Evolutionary conservation across 2,329 filamentous ascomycete genomes (phyloP).

Genomic region (Fusarium multiceps): DNA sequence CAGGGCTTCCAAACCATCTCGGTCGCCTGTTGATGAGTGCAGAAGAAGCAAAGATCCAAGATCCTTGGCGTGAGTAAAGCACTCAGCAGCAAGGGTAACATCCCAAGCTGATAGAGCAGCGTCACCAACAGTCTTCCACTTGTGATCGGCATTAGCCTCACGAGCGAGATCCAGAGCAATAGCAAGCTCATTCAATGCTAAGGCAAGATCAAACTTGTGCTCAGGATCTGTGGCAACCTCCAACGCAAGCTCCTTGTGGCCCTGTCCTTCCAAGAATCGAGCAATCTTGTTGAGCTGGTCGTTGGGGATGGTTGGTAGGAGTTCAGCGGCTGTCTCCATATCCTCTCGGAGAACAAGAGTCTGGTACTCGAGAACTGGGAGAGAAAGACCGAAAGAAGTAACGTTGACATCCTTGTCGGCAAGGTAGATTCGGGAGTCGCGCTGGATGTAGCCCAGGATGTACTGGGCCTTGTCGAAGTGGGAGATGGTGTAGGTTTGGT

Average conservation of each 20-base stretch:
- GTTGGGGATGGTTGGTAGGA: constrained; percentile 84
- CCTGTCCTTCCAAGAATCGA: constrained; percentile 95
- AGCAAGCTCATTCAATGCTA: constrained; percentile 83
- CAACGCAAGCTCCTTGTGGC: constrained; percentile 93
- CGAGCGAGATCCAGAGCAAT: constrained; percentile 87
- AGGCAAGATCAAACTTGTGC: constrained; percentile 94
- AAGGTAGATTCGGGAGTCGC: constrained; percentile 94
- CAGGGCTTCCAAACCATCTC: constrained; percentile 76
- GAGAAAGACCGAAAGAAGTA: constrained; percentile 88
- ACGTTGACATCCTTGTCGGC: constrained; percentile 95
- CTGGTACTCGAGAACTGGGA: constrained; percentile 96
- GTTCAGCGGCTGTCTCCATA: constrained; percentile 88
- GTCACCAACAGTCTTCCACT: constrained; percentile 98
- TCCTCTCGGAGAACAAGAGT: constrained; percentile 94
- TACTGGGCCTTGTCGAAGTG: constrained; percentile 98
- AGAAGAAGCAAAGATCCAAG: constrained; percentile 88
- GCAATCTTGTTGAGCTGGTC: constrained; percentile 99
- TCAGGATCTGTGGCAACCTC: constrained; percentile 95
- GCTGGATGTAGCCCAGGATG: constrained; percentile 91
- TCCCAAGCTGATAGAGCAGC: constrained; percentile 90
- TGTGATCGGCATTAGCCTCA: constrained; percentile 89
- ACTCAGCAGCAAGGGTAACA: constrained; percentile 87
- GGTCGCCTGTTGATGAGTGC: constrained; percentile 86
- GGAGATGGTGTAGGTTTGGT: constrained; percentile 96
- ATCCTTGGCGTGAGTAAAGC: constrained; percentile 91